Evolutionary conservation across 805 yeast genomes (phyloP), one percentile per base, ranked within the genome.

Genomic region (Candida incommunis): DNA sequence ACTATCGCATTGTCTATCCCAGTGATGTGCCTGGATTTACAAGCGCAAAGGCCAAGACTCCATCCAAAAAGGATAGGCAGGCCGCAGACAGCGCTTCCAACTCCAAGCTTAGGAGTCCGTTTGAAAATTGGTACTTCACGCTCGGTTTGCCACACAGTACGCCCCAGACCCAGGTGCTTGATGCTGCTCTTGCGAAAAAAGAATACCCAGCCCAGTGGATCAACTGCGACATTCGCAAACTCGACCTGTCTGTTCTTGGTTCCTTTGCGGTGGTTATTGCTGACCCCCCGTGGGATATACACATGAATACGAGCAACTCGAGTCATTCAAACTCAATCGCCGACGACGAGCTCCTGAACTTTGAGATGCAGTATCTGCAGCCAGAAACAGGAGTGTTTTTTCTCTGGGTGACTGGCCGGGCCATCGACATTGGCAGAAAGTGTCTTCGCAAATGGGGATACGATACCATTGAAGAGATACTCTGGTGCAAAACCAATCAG

Each of bases 251-350:
- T 21, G 64, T 75, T 4, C 62, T 88, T 46, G 96, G 96, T 2
- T 78, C 81, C 63, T 87, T 80, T 34, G 86, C 80, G 2, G 68
- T 59, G 7, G 77, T 88, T 11, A 75, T 90, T 45, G 90, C 95
- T 0, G 97, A 88, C 60, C 96, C 96, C 2, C 92, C 96, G 4
- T 88, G 97, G 97, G 88, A 86, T 51, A 88, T 88, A 50, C 96
- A 88, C 63, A 87, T 84, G 88, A 81, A 82, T 45, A 48, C 52
- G 11, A 40, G 76, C 47, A 23, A 24, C 13, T 9, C 13, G 9
- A 21, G 13, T n/a, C 41, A 21, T 4, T 22, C 21, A 11, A 20
- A 9, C 16, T 23, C 41, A 3, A 48, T 57, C 58, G 80, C 81
- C 46, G 94, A 84, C 57, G 71, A 75, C 2, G 95, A 85, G 52